Evolutionary conservation across 1,284 basidiomycete species (phyloP).

Genomic region (Serendipita sp.): DNA sequence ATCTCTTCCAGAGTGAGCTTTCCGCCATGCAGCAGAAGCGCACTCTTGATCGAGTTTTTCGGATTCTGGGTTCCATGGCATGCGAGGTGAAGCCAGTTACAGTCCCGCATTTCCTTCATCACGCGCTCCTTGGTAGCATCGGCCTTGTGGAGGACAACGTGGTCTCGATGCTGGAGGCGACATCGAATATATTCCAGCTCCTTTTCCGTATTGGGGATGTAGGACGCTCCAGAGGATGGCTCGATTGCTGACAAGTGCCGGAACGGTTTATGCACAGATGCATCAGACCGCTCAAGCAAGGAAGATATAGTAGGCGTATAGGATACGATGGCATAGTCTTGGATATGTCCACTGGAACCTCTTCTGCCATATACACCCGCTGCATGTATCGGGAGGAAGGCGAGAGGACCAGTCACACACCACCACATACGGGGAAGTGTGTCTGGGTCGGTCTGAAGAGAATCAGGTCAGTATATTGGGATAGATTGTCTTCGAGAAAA

Average conservation of each 20-base stretch:
- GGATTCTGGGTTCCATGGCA: neutral
- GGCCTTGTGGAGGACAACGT: neutral
- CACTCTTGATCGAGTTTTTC: neutral
- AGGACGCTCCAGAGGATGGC: too few species aligned
- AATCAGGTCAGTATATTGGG: too few species aligned
- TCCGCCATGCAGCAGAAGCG: conserved; percentile 8
- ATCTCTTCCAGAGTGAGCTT: neutral
- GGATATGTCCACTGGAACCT: conserved; percentile 12
- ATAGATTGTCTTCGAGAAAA: neutral
- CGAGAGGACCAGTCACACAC: conserved; percentile 26
- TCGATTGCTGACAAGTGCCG: too few species aligned
- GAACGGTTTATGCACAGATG: too few species aligned
- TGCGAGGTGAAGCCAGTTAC: neutral
- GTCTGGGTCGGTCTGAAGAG: conserved; percentile 7
- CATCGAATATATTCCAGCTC: too few species aligned
- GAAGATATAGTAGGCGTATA: conserved; percentile 26
- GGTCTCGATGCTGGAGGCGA: neutral
- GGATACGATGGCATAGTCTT: conserved; percentile 24
- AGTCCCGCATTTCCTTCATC: neutral
- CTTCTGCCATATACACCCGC: conserved; percentile 19
- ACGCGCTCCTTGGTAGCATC: neutral
- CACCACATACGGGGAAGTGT: conserved; percentile 28
- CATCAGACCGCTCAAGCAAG: conserved; percentile 12
- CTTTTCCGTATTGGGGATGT: too few species aligned
- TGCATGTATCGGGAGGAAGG: conserved; percentile 28